A percentile compares a stretch with the other conserved stretches of the same genome.
These are phyloP conservation scores for Mucuna pruriens DNA, from an alignment of 306 rosid genomes.

Conservation along the genomic window DNA sequence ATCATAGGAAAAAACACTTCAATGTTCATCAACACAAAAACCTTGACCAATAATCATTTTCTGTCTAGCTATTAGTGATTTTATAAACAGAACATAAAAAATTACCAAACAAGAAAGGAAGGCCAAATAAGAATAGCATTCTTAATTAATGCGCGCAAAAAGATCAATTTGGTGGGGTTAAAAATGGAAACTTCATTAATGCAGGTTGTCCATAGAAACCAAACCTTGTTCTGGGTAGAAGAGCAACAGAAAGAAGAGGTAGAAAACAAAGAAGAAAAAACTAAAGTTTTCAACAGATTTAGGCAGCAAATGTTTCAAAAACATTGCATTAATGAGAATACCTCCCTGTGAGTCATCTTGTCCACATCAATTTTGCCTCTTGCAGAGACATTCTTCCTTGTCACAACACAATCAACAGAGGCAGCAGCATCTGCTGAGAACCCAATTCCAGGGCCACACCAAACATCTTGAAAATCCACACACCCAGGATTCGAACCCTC, in stretches of 20 bases:
- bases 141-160: neutral
- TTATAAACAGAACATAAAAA: neutral
- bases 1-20: neutral
- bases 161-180: neutral
- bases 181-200: slow-evolving; percentile 11
- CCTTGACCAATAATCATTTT: neutral
- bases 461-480: slow-evolving; percentile 86
- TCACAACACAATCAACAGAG: slow-evolving; percentile 80
- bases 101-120: neutral
- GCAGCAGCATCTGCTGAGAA: slow-evolving; percentile 78
- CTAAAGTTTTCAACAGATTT: neutral
- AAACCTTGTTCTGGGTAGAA: neutral
- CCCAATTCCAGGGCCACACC: slow-evolving; percentile 99
- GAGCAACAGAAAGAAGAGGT: neutral
- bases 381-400: slow-evolving; percentile 62
- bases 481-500: slow-evolving; percentile 56
- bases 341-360: slow-evolving; percentile 68
- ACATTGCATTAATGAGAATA: neutral
- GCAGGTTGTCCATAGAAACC: slow-evolving; percentile 14
- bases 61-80: neutral
- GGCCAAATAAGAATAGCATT: neutral
- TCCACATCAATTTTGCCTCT: slow-evolving; percentile 79
- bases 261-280: neutral
- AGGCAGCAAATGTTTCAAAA: neutral
- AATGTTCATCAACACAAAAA: neutral